A percentile compares a stretch with the other conserved stretches of the same genome.
These are phyloP conservation scores for Solanum megistacrolobum DNA, from an alignment of 257 asterid genomes.

Conservation along the genomic window DNA sequence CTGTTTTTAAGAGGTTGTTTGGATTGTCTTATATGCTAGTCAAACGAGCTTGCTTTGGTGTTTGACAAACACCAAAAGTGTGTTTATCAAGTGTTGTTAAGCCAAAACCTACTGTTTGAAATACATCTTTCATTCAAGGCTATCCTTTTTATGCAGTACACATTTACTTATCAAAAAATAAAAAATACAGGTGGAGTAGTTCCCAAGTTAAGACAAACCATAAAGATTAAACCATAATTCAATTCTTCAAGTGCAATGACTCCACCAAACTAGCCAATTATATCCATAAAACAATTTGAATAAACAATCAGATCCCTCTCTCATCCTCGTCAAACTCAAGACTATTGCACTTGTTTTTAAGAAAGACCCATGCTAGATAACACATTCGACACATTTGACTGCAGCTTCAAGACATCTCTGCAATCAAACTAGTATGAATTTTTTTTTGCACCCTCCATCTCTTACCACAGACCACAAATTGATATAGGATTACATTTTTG, in stretches of 20 bases:
- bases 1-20: not conserved
- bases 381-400: not conserved
- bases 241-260: not conserved
- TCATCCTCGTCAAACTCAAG: not conserved
- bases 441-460: not conserved
- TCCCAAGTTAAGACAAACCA: not conserved
- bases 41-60: not conserved
- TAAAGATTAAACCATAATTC: not conserved
- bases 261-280: not conserved
- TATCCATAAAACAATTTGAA: not conserved
- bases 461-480: not conserved
- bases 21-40: not conserved
- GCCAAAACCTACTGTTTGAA: not conserved
- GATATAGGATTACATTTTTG: not conserved
- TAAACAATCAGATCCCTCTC: not conserved
- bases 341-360: not conserved
- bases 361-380: not conserved
- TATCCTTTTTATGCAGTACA: not conserved
- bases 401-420: not conserved
- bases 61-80: not conserved
- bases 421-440: not conserved
- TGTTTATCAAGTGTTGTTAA: not conserved
- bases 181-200: not conserved
- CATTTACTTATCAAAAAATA: not conserved
- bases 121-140: not conserved